phyloP scores from a whole-genome alignment of 1,284 basidiomycete genomes.

The Abortiporus biennis region DNA sequence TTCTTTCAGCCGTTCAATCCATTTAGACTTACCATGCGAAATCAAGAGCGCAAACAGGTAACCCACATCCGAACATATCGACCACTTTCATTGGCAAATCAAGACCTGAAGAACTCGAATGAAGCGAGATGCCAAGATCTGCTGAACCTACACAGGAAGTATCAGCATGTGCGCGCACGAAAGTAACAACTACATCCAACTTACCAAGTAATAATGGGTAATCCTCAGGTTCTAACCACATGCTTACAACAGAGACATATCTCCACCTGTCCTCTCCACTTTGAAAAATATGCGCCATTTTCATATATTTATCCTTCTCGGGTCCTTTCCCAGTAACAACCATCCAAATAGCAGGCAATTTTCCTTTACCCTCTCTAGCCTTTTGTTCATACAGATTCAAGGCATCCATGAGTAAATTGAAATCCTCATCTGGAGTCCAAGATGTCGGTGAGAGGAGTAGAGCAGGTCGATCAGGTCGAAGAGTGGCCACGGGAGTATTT shows the following conservation, averaged over 20 bases:
- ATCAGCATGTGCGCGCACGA: background rate
- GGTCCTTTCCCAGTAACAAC: conserved; percentile 94
- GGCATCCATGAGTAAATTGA: conserved; percentile 75
- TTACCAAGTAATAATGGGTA: conserved; percentile 81
- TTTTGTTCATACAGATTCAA: conserved; percentile 62
- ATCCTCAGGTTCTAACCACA: conserved; percentile 85
- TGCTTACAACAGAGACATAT: conserved; percentile 77
- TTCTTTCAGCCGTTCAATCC: conserved; percentile 1
- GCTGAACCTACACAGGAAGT: conserved; percentile 79
- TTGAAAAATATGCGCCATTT: conserved; percentile 50
- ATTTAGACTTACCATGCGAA: conserved; percentile 68
- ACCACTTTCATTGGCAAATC: conserved; percentile 99
- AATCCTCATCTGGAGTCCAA: conserved; percentile 98
- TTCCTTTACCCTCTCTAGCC: conserved; percentile 31
- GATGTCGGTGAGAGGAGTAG: conserved; percentile 90
- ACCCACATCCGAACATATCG: conserved; percentile 97
- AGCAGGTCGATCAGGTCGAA: conserved; percentile 73
- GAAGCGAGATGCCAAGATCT: conserved; percentile 89
- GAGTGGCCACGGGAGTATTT: conserved; percentile 22
- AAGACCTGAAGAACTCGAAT: conserved; percentile 84
- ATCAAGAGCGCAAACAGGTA: conserved; percentile 88
- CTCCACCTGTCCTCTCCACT: conserved; percentile 66
- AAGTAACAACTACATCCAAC: conserved; percentile 3
- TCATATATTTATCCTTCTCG: conserved; percentile 70
- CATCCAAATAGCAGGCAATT: conserved; percentile 73